phyloP scores from a whole-genome alignment of 2,329 filamentous ascomycete species.

The Fusarium cyanostomum region DNA sequence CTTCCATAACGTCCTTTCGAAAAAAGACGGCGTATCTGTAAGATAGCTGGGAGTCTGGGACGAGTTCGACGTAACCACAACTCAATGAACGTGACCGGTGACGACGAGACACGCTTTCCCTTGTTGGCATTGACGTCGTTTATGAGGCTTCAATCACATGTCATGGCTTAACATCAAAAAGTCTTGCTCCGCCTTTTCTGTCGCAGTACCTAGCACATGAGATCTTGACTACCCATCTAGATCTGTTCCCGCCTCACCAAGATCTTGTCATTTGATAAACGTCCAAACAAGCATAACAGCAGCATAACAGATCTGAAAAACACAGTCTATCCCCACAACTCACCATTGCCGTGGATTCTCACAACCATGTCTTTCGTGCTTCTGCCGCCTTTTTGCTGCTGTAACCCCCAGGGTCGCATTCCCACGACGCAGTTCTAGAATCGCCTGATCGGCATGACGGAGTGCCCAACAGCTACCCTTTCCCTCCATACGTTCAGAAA shows the following conservation, averaged over 20 bases:
- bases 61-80: neutral
- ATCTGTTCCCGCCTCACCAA: constrained; percentile 1
- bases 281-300: neutral
- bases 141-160: constrained; percentile 22
- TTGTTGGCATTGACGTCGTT: neutral
- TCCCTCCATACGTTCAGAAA: neutral
- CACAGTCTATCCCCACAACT: constrained; percentile 18
- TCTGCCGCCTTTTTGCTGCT: neutral
- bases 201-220: neutral
- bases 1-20: neutral
- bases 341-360: neutral
- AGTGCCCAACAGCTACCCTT: constrained; percentile 14
- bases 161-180: neutral
- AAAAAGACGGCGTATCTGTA: neutral
- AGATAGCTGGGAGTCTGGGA: neutral
- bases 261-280: neutral
- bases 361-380: constrained; percentile 1
- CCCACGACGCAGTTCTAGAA: constrained; percentile 13
- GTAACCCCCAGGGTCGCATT: constrained; percentile 28
- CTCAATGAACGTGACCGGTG: neutral
- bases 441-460: constrained; percentile 34
- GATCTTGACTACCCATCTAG: neutral
- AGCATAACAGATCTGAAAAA: constrained; percentile 15
- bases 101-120: neutral
- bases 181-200: neutral